Conservation (phyloP, 768 basidiomycete species). For the Tylopilus rubrobrunneus region DNA sequence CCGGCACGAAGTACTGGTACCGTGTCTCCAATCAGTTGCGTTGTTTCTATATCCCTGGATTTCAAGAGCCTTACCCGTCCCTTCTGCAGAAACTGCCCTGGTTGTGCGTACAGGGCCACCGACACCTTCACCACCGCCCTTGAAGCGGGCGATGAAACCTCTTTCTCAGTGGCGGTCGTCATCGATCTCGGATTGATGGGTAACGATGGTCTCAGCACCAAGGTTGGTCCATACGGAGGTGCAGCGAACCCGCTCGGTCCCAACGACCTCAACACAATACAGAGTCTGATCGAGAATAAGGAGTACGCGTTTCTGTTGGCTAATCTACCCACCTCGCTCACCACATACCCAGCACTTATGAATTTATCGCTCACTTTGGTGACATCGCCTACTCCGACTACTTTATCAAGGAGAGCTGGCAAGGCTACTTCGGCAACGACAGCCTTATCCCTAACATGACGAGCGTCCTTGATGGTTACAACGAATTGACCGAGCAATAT, state of each 20-base stretch:
- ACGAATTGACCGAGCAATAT: slow-evolving; percentile 22
- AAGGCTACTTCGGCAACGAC: slow-evolving; percentile 28
- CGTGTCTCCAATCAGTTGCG: slow-evolving; percentile 25
- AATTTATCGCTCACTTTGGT: slow-evolving; percentile 26
- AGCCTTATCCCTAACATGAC: slow-evolving; percentile 25
- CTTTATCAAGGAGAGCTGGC: slow-evolving; percentile 29
- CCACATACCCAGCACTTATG: slow-evolving; percentile 14
- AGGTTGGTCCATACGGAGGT: slow-evolving; percentile 22
- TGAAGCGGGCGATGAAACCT: slow-evolving; percentile 14
- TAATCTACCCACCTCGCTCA: not conserved
- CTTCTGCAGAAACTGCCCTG: slow-evolving; percentile 20
- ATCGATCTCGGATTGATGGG: slow-evolving; percentile 29
- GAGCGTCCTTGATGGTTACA: slow-evolving; percentile 23
- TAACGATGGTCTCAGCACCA: slow-evolving; percentile 26
- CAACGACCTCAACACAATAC: slow-evolving; percentile 27
- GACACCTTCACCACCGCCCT: slow-evolving; percentile 26
- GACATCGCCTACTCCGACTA: slow-evolving; percentile 28
- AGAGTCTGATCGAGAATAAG: slow-evolving; percentile 26
- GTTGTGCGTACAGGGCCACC: slow-evolving; percentile 22
- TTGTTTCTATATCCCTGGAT: not conserved
- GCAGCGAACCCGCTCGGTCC: slow-evolving; percentile 22
- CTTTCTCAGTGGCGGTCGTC: slow-evolving; percentile 24
- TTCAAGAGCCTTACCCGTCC: not conserved
- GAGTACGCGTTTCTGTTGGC: slow-evolving; percentile 14
- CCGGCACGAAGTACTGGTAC: slow-evolving; percentile 27